Conservation (phyloP, 2,329 filamentous ascomycete genomes). For the Sporothrix dimorphospora region DNA sequence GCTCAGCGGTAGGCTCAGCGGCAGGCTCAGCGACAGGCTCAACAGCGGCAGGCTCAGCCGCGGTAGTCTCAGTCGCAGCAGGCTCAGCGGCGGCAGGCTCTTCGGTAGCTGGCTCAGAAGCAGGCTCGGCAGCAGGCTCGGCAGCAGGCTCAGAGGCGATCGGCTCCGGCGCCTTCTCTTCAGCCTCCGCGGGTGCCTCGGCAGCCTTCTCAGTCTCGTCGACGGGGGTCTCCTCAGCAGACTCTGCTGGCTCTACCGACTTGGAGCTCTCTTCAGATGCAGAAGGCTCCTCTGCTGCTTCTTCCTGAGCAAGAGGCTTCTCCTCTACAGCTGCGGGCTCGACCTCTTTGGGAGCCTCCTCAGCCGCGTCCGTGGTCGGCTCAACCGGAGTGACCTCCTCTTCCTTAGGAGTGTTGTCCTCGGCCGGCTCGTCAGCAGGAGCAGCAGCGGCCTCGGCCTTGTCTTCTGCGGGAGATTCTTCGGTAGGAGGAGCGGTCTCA, state of each 20-base stretch:
- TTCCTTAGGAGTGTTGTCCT: not conserved
- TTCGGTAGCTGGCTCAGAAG: too few species aligned
- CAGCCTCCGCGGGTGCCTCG: not conserved
- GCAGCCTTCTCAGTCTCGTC: not conserved
- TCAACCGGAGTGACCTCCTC: not conserved
- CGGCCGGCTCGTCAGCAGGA: not conserved
- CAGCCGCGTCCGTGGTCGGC: conserved; percentile 3
- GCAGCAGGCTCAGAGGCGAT: not conserved
- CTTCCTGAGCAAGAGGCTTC: not conserved
- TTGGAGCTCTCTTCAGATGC: not conserved
- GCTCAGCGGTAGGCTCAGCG: not conserved
- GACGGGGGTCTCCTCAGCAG: not conserved
- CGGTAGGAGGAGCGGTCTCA: not conserved
- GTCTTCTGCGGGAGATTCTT: not conserved
- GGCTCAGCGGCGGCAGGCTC: not conserved
- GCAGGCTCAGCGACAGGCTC: too few species aligned
- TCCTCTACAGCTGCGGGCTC: conserved; percentile 12
- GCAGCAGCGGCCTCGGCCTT: not conserved
- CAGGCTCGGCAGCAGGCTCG: not conserved
- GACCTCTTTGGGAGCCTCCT: conserved; percentile 5
- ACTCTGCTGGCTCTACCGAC: not conserved
- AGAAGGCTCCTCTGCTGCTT: not conserved
- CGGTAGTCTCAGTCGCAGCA: not conserved
- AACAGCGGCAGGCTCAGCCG: too few species aligned
- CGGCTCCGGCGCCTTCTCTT: not conserved